Evolutionary conservation across 108 stramenopile species (phyloP).

Genomic region (Fragilaria radians): DNA sequence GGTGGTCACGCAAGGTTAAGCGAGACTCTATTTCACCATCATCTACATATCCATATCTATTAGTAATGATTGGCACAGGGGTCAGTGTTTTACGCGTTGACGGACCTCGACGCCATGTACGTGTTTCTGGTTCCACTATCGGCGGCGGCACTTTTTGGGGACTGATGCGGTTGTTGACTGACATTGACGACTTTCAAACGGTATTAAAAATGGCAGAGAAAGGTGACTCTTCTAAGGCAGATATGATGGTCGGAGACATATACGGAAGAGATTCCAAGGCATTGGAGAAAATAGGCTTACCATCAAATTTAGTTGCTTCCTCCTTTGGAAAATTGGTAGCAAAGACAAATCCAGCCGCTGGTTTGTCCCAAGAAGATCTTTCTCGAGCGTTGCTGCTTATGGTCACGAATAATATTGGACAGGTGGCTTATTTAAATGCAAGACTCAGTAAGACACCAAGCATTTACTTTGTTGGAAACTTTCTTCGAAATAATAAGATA

Average conservation of each 20-base stretch:
- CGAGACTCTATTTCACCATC: slow-evolving; percentile 63
- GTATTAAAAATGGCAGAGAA: slow-evolving; percentile 87
- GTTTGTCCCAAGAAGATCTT: slow-evolving; percentile 87
- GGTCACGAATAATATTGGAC: slow-evolving; percentile 98
- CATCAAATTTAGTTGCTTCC: slow-evolving; percentile 86
- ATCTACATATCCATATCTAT: slow-evolving; percentile 83
- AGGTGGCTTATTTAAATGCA: slow-evolving; percentile 95
- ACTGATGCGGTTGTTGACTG: slow-evolving; percentile 90
- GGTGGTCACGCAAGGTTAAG: slow-evolving; percentile 86
- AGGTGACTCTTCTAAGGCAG: slow-evolving; percentile 83
- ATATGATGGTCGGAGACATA: slow-evolving; percentile 96
- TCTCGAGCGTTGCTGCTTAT: slow-evolving; percentile 93
- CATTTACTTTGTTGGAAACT: slow-evolving; percentile 97
- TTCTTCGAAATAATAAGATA: slow-evolving; percentile 90
- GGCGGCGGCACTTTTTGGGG: slow-evolving; percentile 99
- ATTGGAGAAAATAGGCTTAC: slow-evolving; percentile 86
- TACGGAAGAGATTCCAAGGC: slow-evolving; percentile 88
- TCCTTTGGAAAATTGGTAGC: slow-evolving; percentile 98
- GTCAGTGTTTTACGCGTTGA: slow-evolving; percentile 93
- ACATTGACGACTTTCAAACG: slow-evolving; percentile 85
- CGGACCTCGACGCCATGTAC: slow-evolving; percentile 89
- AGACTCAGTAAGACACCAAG: slow-evolving; percentile 74
- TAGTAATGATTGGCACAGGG: slow-evolving; percentile 97
- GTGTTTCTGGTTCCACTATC: slow-evolving; percentile 96
- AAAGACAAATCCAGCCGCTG: slow-evolving; percentile 76